phyloP scores from a whole-genome alignment of 23 red algal genomes.

The Chondrus crispus region DNA sequence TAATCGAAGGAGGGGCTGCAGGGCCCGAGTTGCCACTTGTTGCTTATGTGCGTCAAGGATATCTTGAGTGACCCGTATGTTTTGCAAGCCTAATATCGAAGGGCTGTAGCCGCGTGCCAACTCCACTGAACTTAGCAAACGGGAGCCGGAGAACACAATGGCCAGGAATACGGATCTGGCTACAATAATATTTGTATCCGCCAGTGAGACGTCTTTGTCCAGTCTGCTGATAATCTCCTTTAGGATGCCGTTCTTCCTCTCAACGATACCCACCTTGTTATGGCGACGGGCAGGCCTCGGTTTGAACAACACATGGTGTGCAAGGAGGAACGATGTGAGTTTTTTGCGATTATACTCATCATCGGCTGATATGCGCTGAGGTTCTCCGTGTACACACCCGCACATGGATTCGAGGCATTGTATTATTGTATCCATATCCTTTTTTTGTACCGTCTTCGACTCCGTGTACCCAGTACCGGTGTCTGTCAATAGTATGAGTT shows the following conservation, averaged over 20 bases:
- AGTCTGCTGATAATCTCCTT: constrained; percentile 5
- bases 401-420: not conserved
- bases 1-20: not conserved
- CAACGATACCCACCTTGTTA: constrained; percentile 8
- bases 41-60: not conserved
- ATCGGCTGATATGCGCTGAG: not conserved
- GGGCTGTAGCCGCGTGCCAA: not conserved
- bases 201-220: not conserved
- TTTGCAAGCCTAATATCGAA: not conserved
- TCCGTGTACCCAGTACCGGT: not conserved
- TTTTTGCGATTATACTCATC: constrained; percentile 23
- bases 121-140: not conserved
- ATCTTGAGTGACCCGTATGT: not conserved
- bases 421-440: not conserved
- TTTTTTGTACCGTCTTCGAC: not conserved
- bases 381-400: not conserved
- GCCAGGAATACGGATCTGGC: not conserved
- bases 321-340: not conserved
- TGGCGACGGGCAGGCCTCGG: not conserved
- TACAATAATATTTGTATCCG: not conserved
- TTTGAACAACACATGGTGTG: constrained; percentile 22
- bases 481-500: not conserved
- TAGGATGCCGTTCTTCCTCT: not conserved
- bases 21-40: not conserved
- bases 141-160: not conserved